A percentile compares a stretch with the other conserved stretches of the same genome.
Conservation (phyloP, 2,329 filamentous ascomycete genomes). For the Aureobasidium zeae region DNA sequence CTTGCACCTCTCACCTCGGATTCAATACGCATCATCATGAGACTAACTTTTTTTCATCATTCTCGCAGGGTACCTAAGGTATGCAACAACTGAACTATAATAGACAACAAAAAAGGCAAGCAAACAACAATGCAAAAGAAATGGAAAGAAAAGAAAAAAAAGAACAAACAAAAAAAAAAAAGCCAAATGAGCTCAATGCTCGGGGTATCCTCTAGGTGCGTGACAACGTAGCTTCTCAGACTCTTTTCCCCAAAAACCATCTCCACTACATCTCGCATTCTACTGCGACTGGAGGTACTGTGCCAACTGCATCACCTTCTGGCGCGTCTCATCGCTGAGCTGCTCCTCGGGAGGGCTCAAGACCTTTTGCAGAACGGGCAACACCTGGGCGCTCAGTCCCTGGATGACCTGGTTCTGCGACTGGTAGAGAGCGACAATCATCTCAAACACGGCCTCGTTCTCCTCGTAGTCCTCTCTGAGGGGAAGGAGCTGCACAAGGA, state of each 20-base stretch:
- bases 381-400: constrained; percentile 58
- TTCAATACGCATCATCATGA: neutral
- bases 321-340: constrained; percentile 61
- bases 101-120: too few relatives aligned
- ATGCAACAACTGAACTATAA: constrained; percentile 8
- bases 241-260: constrained; percentile 6
- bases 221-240: constrained; percentile 16
- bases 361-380: constrained; percentile 64
- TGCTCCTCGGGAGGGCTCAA: constrained; percentile 64
- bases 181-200: constrained; percentile 11
- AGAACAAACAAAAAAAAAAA: constrained; percentile 2
- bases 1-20: neutral
- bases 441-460: constrained; percentile 87
- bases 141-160: constrained; percentile 3
- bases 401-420: constrained; percentile 59
- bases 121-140: constrained; percentile 1
- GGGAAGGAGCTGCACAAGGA: constrained; percentile 68
- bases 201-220: constrained; percentile 13
- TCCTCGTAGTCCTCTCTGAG: constrained; percentile 92
- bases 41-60: constrained; percentile 1
- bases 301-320: constrained; percentile 57
- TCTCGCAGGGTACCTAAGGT: constrained; percentile 10
- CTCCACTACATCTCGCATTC: constrained; percentile 13
- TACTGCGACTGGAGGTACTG: constrained; percentile 36
- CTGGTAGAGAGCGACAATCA: constrained; percentile 78